These are phyloP conservation scores for Mortierella sp. DNA, from an alignment of 371 early-diverging fungal genomes.

Conservation along the genomic window DNA sequence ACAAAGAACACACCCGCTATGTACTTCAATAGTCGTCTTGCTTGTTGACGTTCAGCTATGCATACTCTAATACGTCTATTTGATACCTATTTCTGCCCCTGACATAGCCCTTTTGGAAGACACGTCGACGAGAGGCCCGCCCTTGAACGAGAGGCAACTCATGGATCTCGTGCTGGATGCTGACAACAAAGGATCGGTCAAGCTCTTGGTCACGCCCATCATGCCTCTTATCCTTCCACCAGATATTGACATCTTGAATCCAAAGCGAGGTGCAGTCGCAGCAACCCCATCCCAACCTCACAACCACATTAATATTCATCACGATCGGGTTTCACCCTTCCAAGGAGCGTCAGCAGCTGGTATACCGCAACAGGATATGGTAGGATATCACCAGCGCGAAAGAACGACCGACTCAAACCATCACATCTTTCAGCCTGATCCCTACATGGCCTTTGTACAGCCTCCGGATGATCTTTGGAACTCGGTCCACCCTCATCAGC, in stretches of 20 bases:
- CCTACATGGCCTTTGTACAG: constrained; percentile 40
- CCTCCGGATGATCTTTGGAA: constrained; percentile 42
- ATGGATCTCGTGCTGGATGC: constrained; percentile 37
- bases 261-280: constrained; percentile 35
- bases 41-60: neutral
- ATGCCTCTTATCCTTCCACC: constrained; percentile 49
- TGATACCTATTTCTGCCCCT: neutral
- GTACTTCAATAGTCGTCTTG: neutral
- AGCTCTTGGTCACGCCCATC: constrained; percentile 47
- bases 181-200: constrained; percentile 46
- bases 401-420: constrained; percentile 33
- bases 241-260: constrained; percentile 48
- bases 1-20: neutral
- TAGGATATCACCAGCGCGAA: constrained; percentile 39
- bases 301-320: neutral
- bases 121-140: constrained; percentile 31
- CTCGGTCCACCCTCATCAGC: constrained; percentile 53
- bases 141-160: constrained; percentile 33
- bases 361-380: constrained; percentile 16
- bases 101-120: constrained; percentile 31
- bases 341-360: constrained; percentile 6
- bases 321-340: constrained; percentile 35
- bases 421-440: constrained; percentile 33
- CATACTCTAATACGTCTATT: neutral
- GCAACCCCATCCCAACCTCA: constrained; percentile 8